Conservation (phyloP, 1,284 basidiomycete species). For the Thelephora terrestris region DNA sequence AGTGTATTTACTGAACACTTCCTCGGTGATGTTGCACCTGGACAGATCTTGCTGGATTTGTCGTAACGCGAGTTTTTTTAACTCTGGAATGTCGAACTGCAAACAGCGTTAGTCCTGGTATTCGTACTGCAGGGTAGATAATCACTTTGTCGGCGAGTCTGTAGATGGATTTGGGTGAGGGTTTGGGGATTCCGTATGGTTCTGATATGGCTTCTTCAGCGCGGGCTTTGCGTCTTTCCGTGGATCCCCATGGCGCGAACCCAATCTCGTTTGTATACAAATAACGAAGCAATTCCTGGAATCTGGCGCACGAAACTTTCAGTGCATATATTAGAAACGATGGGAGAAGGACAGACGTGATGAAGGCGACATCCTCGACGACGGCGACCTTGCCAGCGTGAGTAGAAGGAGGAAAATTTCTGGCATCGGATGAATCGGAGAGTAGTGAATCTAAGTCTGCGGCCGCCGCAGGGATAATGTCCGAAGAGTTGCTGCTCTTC, state of each 20-base stretch:
- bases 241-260: constrained; percentile 11
- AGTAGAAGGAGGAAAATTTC: background rate
- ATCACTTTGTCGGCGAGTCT: background rate
- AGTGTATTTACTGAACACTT: background rate
- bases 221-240: background rate
- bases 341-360: background rate
- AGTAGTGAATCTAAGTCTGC: no score
- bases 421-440: no score
- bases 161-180: background rate
- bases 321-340: background rate
- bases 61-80: background rate
- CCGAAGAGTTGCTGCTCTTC: no score
- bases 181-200: no score
- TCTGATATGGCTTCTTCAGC: background rate
- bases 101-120: no score
- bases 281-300: constrained; percentile 14
- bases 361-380: background rate
- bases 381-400: background rate
- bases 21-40: background rate
- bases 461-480: no score
- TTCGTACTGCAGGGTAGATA: no score
- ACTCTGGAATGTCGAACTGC: background rate
- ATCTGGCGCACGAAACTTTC: constrained; percentile 7
- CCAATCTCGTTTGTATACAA: constrained; percentile 12
- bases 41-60: background rate